Evolutionary conservation across 129 eudicot genomes (phyloP), one percentile per base, ranked within the genome.

Genomic region (Flaveria linearis): DNA sequence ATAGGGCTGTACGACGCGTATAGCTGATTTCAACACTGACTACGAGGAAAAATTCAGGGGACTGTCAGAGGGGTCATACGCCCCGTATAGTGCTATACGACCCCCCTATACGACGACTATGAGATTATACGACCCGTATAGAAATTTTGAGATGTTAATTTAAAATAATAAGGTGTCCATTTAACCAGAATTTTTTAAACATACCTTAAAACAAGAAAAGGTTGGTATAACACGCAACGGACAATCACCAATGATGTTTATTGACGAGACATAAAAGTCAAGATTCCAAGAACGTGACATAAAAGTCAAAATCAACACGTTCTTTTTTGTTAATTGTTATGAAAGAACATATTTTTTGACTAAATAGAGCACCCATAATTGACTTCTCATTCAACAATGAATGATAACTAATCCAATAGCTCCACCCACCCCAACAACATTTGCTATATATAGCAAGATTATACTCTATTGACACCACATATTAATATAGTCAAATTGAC

Each of bases 341-440:
- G 63, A 58, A 71, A 70, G 76, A 78, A 70, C 82, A 74, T 73
- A 20, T 25, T 73, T 69, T 66, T 80, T 74, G 83, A 80, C 83
- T 53, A 72, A 73, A 73, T 73, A 26, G 52, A 80, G 43, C 69
- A 64, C 74, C 69, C 75, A 80, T 57, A 65, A 80, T 72, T 65
- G 83, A 80, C 78, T 23, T 64, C 51, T 20, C 78, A 72, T 18
- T 18, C 47, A 57, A 46, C 42, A 72, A 41, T 72, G 64, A 80
- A 80, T 25, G 69, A 72, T 22, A 64, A 14, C 68, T 72, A 72
- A 72, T 43, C 73, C 39, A 39, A 61, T 61, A 22, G 39, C 6
- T 36, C 41, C 66, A 72, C 28, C 69, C 70, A 47, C 18, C 53
- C 76, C 76, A 69, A 28, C 76, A 70, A 58, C 33, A 28, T 16